Evolutionary conservation across 768 basidiomycete species (phyloP).

Genomic region (Leccinum obscurum): DNA sequence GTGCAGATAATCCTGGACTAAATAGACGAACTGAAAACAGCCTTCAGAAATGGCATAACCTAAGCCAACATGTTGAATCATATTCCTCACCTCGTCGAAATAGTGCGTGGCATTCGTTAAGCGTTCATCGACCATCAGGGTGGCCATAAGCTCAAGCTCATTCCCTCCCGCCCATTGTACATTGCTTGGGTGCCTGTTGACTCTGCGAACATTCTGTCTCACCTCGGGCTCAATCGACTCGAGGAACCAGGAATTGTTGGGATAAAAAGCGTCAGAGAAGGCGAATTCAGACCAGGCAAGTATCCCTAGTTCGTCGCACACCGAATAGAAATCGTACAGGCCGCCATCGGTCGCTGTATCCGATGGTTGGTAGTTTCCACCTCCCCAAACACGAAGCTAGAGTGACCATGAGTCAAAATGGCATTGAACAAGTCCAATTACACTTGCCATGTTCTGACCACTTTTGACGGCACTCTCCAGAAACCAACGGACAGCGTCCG

Average conservation of each 20-base stretch:
- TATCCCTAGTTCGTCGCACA: conserved; percentile 61
- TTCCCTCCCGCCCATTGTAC: conserved; percentile 62
- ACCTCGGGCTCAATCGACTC: conserved; percentile 55
- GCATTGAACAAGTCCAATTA: no score
- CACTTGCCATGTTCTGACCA: no score
- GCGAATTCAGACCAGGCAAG: conserved; percentile 56
- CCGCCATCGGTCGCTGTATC: conserved; percentile 41
- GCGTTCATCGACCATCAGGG: background rate
- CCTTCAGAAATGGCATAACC: no score
- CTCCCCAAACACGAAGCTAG: conserved; percentile 61
- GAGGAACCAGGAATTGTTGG: conserved; percentile 54
- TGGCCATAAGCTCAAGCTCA: conserved; percentile 43
- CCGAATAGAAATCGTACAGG: conserved; percentile 54
- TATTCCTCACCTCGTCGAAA: conserved; percentile 44
- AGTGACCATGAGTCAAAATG: background rate
- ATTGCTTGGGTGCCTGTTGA: conserved; percentile 57
- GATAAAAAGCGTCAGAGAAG: conserved; percentile 51
- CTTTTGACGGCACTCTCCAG: no score
- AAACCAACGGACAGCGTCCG: no score
- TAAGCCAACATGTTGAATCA: background rate
- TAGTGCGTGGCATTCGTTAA: conserved; percentile 4
- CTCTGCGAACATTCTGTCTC: conserved; percentile 45
- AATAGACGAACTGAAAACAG: conserved; percentile 41
- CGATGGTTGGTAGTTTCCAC: conserved; percentile 53
- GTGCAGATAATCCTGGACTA: conserved; percentile 55